phyloP scores from a whole-genome alignment of 2,329 filamentous ascomycete genomes.

The Colletotrichum tofieldiae region DNA sequence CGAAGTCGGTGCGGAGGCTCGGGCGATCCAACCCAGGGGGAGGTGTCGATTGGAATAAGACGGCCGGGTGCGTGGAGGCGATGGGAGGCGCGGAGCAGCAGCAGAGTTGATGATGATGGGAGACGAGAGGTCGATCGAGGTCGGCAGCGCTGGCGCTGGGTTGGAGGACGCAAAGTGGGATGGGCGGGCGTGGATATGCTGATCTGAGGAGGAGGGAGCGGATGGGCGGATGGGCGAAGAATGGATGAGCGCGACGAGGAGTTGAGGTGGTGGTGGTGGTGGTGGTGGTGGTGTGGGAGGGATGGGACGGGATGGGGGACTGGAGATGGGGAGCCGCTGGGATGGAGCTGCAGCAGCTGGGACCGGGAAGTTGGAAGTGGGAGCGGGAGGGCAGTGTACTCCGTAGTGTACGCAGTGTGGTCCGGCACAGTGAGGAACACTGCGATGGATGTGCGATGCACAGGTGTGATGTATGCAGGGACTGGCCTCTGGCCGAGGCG shows the following conservation, averaged over 20 bases:
- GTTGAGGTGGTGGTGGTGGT: neutral
- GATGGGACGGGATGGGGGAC: neutral
- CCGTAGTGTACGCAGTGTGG: too few species aligned
- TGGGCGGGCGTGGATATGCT: constrained; percentile 14
- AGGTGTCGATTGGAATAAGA: neutral
- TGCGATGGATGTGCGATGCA: too few species aligned
- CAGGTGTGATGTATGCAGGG: too few species aligned
- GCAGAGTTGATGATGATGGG: neutral
- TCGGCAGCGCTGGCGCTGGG: neutral
- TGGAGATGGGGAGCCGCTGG: neutral
- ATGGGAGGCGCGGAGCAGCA: neutral
- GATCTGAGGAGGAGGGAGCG: constrained; percentile 4
- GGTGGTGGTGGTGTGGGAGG: neutral
- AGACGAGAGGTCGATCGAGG: neutral
- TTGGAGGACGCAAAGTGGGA: constrained; percentile 10
- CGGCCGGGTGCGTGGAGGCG: neutral
- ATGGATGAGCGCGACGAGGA: neutral
- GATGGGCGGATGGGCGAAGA: neutral
- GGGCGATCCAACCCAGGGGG: neutral
- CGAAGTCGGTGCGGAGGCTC: neutral
- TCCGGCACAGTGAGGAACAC: too few species aligned
- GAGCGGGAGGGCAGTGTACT: neutral
- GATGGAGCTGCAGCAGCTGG: neutral
- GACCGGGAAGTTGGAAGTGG: too few species aligned
- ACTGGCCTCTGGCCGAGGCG: neutral